Conservation (phyloP, 192 early-diverging fungal species). For the Mortierella claussenii region DNA sequence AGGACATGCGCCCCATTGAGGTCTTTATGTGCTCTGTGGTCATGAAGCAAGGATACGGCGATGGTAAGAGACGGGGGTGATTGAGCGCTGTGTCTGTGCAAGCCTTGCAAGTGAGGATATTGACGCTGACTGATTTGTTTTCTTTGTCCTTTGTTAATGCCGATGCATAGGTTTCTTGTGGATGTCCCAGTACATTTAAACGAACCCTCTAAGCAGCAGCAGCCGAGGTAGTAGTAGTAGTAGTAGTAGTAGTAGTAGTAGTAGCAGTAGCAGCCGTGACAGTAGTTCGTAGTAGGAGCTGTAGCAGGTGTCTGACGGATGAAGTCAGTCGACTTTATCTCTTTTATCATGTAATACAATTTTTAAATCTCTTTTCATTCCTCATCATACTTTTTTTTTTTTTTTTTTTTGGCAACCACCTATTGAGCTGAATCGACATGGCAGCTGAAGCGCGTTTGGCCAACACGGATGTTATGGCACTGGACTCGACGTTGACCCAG, state of each 20-base stretch:
- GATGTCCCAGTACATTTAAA: conserved; percentile 88
- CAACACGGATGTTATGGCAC: conserved; percentile 32
- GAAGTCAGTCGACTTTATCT: too few species aligned
- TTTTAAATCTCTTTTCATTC: background rate
- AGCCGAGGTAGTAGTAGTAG: too few species aligned
- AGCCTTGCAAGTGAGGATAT: background rate
- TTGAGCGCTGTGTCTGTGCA: too few species aligned
- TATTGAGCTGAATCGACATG: conserved; percentile 2
- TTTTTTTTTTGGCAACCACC: conserved; percentile 6
- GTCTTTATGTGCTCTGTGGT: conserved; percentile 99
- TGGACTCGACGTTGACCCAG: conserved; percentile 35
- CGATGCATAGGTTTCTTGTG: conserved; percentile 74
- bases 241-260: too few species aligned
- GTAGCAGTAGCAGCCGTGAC: too few species aligned
- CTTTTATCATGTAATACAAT: too few species aligned
- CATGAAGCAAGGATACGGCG: conserved; percentile 98
- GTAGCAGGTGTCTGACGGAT: too few species aligned
- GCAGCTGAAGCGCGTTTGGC: conserved; percentile 34
- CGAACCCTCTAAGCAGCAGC: too few species aligned
- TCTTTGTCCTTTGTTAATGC: background rate
- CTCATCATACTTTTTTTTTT: conserved; percentile 9
- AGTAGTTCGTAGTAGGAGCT: too few species aligned
- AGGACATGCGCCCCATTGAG: conserved; percentile 96
- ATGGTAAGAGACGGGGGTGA: conserved; percentile 73
- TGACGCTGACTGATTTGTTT: background rate